These are phyloP conservation scores for Colletotrichum coccodes DNA, from an alignment of 2,329 filamentous ascomycete genomes.

Conservation along the genomic window DNA sequence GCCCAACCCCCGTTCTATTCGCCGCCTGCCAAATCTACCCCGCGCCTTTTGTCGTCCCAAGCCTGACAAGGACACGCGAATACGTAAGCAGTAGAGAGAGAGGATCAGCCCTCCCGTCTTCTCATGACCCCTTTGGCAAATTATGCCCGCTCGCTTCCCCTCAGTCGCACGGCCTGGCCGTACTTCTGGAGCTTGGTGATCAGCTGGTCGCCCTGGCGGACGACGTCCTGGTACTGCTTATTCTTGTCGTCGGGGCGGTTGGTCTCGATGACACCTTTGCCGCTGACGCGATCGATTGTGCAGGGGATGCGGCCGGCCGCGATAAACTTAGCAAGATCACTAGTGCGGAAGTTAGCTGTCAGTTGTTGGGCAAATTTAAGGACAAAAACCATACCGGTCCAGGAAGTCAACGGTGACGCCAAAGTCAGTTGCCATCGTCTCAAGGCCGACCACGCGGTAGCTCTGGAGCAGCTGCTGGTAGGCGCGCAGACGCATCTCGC, in stretches of 20 bases:
- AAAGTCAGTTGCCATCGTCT: constrained; percentile 97
- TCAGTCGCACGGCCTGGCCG: constrained; percentile 91
- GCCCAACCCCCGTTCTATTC: constrained; percentile 20
- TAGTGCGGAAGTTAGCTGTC: constrained; percentile 45
- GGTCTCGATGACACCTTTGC: constrained; percentile 97
- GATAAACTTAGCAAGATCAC: constrained; percentile 96
- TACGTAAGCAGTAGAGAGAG: background rate
- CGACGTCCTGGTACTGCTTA: constrained; percentile 98
- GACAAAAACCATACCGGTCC: constrained; percentile 75
- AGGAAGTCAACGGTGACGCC: constrained; percentile 96
- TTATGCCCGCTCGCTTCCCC: constrained; percentile 92
- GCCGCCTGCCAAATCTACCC: constrained; percentile 17
- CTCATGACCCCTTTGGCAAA: background rate
- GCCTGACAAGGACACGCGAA: background rate
- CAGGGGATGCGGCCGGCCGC: constrained; percentile 93
- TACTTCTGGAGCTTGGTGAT: constrained; percentile 99
- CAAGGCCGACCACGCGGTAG: constrained; percentile 95
- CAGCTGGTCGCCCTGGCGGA: constrained; percentile 96
- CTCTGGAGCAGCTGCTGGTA: constrained; percentile 98
- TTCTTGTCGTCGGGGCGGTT: constrained; percentile 99
- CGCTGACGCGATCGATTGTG: constrained; percentile 96
- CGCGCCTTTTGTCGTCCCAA: constrained; percentile 2
- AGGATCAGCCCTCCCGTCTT: background rate
- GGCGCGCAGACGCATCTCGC: constrained; percentile 95
- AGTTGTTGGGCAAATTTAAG: background rate